These are phyloP conservation scores for Phytopythium oedochilum DNA, from an alignment of 352 stramenopile genomes.

Conservation along the genomic window DNA sequence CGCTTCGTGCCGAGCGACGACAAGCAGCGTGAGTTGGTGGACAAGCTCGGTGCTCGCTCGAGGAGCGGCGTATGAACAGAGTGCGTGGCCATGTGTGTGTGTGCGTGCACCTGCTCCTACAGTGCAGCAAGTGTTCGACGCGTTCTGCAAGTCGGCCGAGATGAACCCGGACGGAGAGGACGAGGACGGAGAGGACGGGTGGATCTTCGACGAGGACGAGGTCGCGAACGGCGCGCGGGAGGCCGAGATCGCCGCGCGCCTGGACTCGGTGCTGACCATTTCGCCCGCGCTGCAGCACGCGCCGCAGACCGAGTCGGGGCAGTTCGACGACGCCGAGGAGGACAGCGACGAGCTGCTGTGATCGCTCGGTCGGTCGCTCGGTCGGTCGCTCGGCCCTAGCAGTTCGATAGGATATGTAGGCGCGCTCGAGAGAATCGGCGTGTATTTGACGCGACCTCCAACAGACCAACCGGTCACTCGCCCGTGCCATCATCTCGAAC, in stretches of 20 bases:
- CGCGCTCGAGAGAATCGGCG: not conserved
- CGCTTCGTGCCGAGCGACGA: constrained; percentile 66
- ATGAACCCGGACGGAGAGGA: constrained; percentile 78
- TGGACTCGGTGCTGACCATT: constrained; percentile 72
- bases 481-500: not conserved
- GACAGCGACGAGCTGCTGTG: constrained; percentile 35
- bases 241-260: constrained; percentile 50
- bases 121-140: constrained; percentile 73
- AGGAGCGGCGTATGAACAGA: no score
- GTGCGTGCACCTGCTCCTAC: constrained; percentile 36
- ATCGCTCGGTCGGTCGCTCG: no score
- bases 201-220: constrained; percentile 84
- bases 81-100: no score
- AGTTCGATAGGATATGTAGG: no score
- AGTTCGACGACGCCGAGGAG: constrained; percentile 83
- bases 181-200: constrained; percentile 43
- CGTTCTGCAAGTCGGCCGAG: constrained; percentile 77
- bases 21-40: constrained; percentile 45
- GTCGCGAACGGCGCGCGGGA: constrained; percentile 58
- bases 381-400: no score
- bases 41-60: no score
- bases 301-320: constrained; percentile 31
- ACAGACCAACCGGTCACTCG: not conserved
- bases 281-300: constrained; percentile 32
- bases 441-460: not conserved